Conservation (phyloP, 176 grass and related monocot species). For the Dactylis glomerata region DNA sequence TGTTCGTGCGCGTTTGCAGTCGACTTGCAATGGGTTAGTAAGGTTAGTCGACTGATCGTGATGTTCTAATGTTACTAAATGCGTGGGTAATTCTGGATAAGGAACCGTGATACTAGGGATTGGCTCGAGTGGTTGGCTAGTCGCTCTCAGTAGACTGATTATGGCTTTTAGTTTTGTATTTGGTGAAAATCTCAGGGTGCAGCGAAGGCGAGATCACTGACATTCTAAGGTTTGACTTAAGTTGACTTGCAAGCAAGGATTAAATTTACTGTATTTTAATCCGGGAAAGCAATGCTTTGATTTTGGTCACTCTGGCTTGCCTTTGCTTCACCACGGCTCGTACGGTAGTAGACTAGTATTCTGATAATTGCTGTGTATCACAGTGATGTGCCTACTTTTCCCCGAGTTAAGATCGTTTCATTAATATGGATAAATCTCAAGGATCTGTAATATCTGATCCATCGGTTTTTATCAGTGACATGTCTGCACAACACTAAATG, state of each 20-base stretch:
- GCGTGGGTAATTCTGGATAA: not conserved
- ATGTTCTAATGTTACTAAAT: not conserved
- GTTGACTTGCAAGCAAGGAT: constrained; percentile 40
- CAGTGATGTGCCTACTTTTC: not conserved
- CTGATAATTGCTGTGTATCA: not conserved
- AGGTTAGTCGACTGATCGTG: not conserved
- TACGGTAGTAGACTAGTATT: not conserved
- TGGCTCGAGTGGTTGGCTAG: not conserved
- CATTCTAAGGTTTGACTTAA: constrained; percentile 30
- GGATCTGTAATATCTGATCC: not conserved
- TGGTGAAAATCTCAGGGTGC: constrained; percentile 6
- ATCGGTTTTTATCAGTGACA: not conserved
- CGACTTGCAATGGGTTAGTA: not conserved
- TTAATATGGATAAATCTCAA: not conserved
- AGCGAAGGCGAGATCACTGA: constrained; percentile 8
- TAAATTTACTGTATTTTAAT: not conserved
- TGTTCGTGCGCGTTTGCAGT: not conserved
- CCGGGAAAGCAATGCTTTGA: not conserved
- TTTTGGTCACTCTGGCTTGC: not conserved
- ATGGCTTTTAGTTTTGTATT: not conserved
- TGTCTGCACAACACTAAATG: not conserved
- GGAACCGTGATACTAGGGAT: not conserved
- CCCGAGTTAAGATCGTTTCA: not conserved
- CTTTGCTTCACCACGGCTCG: not conserved
- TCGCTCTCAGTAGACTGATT: constrained; percentile 1